Evolutionary conservation across 352 stramenopile genomes (phyloP).

Genomic region (Phytophthora fragariae): DNA sequence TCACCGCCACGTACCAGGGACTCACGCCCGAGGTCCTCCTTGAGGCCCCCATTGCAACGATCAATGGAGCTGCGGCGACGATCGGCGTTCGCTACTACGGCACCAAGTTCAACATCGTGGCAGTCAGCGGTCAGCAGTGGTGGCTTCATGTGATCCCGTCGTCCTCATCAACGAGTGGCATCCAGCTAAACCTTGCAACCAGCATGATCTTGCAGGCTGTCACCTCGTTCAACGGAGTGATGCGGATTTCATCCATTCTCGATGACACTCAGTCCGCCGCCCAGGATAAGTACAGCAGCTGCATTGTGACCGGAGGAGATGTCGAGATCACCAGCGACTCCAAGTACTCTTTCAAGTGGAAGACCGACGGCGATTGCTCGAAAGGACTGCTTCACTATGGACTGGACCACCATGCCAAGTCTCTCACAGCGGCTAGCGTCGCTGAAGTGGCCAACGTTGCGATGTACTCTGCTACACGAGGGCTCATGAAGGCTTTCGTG

Average conservation of each 20-base stretch:
- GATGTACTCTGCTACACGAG: constrained; percentile 60
- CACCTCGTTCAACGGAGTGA: constrained; percentile 46
- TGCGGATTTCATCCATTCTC: constrained; percentile 57
- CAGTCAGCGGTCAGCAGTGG: constrained; percentile 67
- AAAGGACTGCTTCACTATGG: constrained; percentile 72
- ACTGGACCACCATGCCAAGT: constrained; percentile 64
- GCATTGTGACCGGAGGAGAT: constrained; percentile 60
- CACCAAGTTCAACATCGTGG: constrained; percentile 57
- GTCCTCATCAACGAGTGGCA: constrained; percentile 16
- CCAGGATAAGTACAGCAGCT: constrained; percentile 73
- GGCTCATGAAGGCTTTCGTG: constrained; percentile 60
- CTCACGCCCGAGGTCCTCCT: constrained; percentile 64
- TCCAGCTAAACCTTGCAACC: constrained; percentile 53
- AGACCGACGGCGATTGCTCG: constrained; percentile 59
- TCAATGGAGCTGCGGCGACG: constrained; percentile 51
- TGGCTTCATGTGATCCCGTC: constrained; percentile 57
- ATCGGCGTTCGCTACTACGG: constrained; percentile 42
- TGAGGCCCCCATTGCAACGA: constrained; percentile 57
- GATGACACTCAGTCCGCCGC: constrained; percentile 48
- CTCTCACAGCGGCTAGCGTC: constrained; percentile 53
- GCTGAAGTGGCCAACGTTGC: constrained; percentile 41
- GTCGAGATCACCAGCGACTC: constrained; percentile 54
- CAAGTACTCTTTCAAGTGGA: constrained; percentile 69
- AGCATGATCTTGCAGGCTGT: constrained; percentile 51
- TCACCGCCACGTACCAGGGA: constrained; percentile 59